Evolutionary conservation across 192 early-diverging fungal species (phyloP).

Genomic region (Gonapodya sp.): DNA sequence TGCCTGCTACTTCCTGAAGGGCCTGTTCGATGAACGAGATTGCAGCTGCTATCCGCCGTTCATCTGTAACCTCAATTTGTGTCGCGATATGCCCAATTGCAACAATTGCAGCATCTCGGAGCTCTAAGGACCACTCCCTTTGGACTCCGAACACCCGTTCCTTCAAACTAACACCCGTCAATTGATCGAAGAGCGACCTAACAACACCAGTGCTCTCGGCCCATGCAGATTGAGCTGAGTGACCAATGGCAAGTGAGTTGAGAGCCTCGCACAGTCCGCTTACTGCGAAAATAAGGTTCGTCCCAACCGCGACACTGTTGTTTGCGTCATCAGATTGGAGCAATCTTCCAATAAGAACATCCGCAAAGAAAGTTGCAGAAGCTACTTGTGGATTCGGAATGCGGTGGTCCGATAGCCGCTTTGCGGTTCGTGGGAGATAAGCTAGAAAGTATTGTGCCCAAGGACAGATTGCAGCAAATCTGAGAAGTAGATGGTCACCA

Average conservation of each 20-base stretch:
- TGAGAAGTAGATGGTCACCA: background rate
- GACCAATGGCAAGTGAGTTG: background rate
- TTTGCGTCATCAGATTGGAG: background rate
- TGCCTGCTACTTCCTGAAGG: background rate
- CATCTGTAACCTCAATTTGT: background rate
- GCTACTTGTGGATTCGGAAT: background rate
- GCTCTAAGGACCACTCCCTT: background rate
- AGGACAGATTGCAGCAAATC: background rate
- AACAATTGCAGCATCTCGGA: background rate
- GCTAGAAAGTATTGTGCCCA: background rate
- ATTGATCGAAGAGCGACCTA: background rate
- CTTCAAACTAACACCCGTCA: background rate
- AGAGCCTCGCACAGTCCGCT: background rate
- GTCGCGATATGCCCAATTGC: background rate
- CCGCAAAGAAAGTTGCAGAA: background rate
- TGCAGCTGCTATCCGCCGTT: background rate
- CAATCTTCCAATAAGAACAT: background rate
- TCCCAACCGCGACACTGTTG: background rate
- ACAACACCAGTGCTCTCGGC: background rate
- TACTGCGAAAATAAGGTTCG: background rate
- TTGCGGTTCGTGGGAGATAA: background rate
- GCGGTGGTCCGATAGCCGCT: background rate
- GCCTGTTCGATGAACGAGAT: background rate
- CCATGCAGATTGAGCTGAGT: background rate
- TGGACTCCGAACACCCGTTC: background rate